Base-by-base conservation (phyloP, 2,329 filamentous ascomycete species). In the Fusarium sambucinum region DNA sequence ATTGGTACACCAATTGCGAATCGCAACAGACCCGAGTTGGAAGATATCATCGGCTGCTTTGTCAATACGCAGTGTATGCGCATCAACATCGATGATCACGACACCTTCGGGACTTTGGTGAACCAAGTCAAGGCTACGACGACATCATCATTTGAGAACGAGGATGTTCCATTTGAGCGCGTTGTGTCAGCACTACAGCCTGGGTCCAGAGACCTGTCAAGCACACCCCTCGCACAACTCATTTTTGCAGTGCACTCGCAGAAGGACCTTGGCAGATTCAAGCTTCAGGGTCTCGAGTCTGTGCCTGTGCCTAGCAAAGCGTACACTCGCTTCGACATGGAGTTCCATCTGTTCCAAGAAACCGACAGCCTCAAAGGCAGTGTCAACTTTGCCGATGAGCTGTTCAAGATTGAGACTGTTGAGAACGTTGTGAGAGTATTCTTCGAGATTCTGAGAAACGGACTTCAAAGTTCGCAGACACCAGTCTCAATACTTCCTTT, bases 61-160 rank as follows among this genome's bases (percentile, higher is more conserved):
- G 74, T 74, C 44, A 75, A 74, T 30, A 55, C 66, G 0, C 75
- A 76, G 33, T 73, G 73, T 14, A 66, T 76, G 23, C 59, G 73
- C n/a, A 56, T 74, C 37, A 44, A 23, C 2, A 14, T 76, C 3
- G 30, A 61, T 9, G 52, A 63, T 9, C 37, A 64, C 1, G 52
- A 66, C 7, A 60, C 62, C 0, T 75, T 75, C 19, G 41, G 54
- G 2, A 48, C 33, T 0, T 7, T 75, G 3, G 47, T 74, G 0
- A 25, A 29, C 0, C 70, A 74, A 14, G 67, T 74, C 50, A 23
- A 35, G 1, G 23, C 32, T 1, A 64, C 55, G 0, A 46, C 45
- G 0, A 38, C 44, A 1, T 48, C 25, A 1, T 54, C 59, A 1
- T 55, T 55, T 12, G 59, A 40, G 29, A 33, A 66, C 30, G 41